Percentiles rank a stretch among this genome's conserved stretches.
Conservation (phyloP, 495 filamentous ascomycete species). For the Emericellopsis terricola region DNA sequence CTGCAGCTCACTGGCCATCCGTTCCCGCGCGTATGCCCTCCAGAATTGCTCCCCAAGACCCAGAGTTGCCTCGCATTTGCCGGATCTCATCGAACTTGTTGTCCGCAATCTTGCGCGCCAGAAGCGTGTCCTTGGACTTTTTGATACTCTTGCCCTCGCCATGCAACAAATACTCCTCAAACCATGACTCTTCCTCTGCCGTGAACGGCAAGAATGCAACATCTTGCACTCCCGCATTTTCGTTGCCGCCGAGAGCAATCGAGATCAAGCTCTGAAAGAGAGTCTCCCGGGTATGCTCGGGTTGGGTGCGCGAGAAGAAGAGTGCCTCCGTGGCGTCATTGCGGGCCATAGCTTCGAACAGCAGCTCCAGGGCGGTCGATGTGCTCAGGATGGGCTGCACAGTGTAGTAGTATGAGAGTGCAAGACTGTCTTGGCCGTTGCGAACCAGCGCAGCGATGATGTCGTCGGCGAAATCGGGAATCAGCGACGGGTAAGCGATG, state of each 20-base stretch:
- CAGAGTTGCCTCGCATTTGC: slow-evolving; percentile 7
- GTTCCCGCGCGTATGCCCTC: slow-evolving; percentile 15
- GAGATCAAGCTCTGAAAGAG: slow-evolving; percentile 52
- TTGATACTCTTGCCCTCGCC: slow-evolving; percentile 43
- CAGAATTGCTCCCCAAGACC: slow-evolving; percentile 13
- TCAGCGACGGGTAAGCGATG: slow-evolving; percentile 56
- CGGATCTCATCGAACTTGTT: slow-evolving; percentile 1
- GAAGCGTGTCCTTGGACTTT: slow-evolving; percentile 46
- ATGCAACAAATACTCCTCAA: slow-evolving; percentile 40
- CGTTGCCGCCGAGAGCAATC: slow-evolving; percentile 31
- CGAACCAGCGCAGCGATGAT: slow-evolving; percentile 53
- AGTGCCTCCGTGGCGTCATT: slow-evolving; percentile 54
- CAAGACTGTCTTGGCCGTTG: slow-evolving; percentile 35
- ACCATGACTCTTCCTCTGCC: slow-evolving; percentile 52
- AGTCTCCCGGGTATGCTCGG: slow-evolving; percentile 36
- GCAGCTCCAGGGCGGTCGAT: slow-evolving; percentile 35
- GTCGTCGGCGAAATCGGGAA: slow-evolving; percentile 65
- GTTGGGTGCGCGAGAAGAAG: slow-evolving; percentile 47
- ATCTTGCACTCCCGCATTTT: slow-evolving; percentile 33
- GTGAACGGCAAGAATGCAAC: slow-evolving; percentile 52
- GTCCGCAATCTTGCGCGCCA: slow-evolving; percentile 9
- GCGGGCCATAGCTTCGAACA: slow-evolving; percentile 49
- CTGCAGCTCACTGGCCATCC: no score
- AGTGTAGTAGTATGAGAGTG: slow-evolving; percentile 61
- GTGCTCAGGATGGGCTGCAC: slow-evolving; percentile 45